These are phyloP conservation scores for Cokeromyces recurvatus DNA, from an alignment of 371 early-diverging fungal species.

Conservation along the genomic window DNA sequence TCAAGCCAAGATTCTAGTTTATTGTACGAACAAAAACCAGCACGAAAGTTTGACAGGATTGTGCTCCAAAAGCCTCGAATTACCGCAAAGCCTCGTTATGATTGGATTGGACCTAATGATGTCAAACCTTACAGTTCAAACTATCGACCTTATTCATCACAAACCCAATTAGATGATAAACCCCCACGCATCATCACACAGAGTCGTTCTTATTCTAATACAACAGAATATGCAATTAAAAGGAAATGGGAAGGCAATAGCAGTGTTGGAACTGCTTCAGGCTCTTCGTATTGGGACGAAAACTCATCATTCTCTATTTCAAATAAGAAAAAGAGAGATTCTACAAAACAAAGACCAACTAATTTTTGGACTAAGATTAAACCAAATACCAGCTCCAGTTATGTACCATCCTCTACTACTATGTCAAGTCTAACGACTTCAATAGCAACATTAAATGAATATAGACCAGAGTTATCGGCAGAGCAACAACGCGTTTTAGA, in stretches of 20 bases:
- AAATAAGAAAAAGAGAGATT: too few relatives aligned
- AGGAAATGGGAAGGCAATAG: too few relatives aligned
- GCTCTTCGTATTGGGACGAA: too few relatives aligned
- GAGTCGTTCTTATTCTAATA: too few relatives aligned
- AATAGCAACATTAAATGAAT: slow-evolving; percentile 1
- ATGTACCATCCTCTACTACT: too few relatives aligned
- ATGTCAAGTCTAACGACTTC: too few relatives aligned
- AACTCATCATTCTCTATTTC: too few relatives aligned
- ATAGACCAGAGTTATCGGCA: slow-evolving; percentile 9
- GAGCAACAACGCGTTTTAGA: slow-evolving; percentile 17
- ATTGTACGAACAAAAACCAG: neutral
- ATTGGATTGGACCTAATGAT: slow-evolving; percentile 14
- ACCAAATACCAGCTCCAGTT: too few relatives aligned
- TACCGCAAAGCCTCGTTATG: neutral
- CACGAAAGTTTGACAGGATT: neutral
- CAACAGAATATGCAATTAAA: too few relatives aligned
- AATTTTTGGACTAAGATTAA: too few relatives aligned
- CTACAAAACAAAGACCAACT: too few relatives aligned
- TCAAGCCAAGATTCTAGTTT: slow-evolving; percentile 10
- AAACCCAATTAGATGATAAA: neutral
- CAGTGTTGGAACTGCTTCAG: too few relatives aligned
- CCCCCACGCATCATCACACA: neutral
- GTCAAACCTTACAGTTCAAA: slow-evolving; percentile 16
- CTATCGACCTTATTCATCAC: neutral
- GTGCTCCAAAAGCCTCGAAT: neutral